phyloP scores from a whole-genome alignment of 2,329 filamentous ascomycete genomes.

The Ceratocystis colombiana region DNA sequence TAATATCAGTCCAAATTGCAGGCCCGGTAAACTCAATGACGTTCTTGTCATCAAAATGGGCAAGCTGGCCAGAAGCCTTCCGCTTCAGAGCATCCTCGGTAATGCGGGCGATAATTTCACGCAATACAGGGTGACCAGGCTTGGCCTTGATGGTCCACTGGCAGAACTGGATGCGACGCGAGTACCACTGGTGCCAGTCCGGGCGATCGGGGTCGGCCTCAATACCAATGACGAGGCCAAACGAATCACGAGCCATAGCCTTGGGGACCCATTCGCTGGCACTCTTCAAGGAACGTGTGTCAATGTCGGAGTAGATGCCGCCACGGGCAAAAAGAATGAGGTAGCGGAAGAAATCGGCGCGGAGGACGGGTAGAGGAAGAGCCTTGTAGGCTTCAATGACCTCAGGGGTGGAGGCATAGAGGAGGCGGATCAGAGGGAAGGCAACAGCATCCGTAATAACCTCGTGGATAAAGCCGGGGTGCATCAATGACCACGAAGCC shows the following conservation, averaged over 20 bases:
- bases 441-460: conserved; percentile 90
- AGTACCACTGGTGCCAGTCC: conserved; percentile 95
- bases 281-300: conserved; percentile 74
- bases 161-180: conserved; percentile 91
- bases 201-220: conserved; percentile 88
- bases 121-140: conserved; percentile 81
- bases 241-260: conserved; percentile 61
- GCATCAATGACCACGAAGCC: conserved; percentile 76
- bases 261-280: conserved; percentile 80
- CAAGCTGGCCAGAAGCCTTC: conserved; percentile 58
- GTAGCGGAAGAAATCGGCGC: conserved; percentile 71
- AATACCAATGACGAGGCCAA: conserved; percentile 87
- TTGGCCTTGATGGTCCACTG: conserved; percentile 98
- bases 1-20: conserved; percentile 81
- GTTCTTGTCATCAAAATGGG: conserved; percentile 49
- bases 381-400: conserved; percentile 66
- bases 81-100: conserved; percentile 68
- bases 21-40: conserved; percentile 93
- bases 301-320: conserved; percentile 77
- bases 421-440: conserved; percentile 66
- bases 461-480: conserved; percentile 90
- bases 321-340: conserved; percentile 53
- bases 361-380: conserved; percentile 63
- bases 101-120: conserved; percentile 77
- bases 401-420: conserved; percentile 75